phyloP scores from a whole-genome alignment of 371 early-diverging fungal species.

The Mortierella sp. region DNA sequence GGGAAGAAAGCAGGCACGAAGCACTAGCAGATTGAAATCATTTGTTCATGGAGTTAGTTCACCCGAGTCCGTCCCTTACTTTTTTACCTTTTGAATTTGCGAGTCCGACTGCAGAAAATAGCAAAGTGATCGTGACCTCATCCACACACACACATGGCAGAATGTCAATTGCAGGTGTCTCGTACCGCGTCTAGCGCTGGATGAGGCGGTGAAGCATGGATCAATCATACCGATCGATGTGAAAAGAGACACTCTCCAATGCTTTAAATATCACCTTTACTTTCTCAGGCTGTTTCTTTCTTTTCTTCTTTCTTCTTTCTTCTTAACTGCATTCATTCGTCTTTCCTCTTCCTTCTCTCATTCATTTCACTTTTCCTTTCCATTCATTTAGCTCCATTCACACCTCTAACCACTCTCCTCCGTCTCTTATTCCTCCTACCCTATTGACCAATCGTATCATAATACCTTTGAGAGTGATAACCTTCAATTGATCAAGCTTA shows the following conservation, averaged over 20 bases:
- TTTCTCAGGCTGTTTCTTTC: neutral
- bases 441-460: neutral
- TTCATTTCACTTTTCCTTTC: neutral
- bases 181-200: neutral
- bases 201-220: neutral
- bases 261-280: neutral
- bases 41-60: neutral
- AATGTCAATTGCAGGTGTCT: neutral
- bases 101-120: neutral
- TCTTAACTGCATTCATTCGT: neutral
- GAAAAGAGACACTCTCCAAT: neutral
- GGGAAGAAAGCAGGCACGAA: no score
- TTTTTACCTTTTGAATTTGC: neutral
- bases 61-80: neutral
- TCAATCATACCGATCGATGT: neutral
- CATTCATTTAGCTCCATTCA: neutral
- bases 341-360: neutral
- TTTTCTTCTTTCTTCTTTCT: neutral
- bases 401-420: neutral
- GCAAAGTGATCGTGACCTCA: neutral
- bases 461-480: neutral
- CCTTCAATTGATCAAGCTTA: slow-evolving; percentile 1
- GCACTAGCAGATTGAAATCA: no score
- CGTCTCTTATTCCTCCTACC: neutral
- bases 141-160: neutral